Conservation (phyloP, 2,329 filamentous ascomycete genomes). For the Thielaviopsis musarum region DNA sequence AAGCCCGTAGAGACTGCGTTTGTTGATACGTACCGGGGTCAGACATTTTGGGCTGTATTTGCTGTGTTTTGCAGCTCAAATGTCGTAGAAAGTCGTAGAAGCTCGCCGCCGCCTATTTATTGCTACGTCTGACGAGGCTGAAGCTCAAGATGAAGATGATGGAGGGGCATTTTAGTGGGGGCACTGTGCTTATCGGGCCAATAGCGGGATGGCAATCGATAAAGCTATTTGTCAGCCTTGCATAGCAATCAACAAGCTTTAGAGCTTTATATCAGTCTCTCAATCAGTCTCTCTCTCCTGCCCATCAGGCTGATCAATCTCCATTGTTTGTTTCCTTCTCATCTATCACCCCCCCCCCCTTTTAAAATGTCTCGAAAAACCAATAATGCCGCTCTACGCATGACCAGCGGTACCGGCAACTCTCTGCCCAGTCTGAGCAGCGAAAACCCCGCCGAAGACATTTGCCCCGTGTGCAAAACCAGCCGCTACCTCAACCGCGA, state of each 20-base stretch:
- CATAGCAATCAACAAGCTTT: not conserved
- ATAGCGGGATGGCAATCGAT: not conserved
- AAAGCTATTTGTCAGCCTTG: constrained; percentile 3
- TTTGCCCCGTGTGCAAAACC: constrained; percentile 95
- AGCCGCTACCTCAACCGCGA: constrained; percentile 86
- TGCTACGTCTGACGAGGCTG: not conserved
- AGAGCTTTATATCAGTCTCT: constrained; percentile 15
- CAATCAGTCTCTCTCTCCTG: not conserved
- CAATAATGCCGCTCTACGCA: constrained; percentile 12
- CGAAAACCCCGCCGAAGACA: constrained; percentile 35
- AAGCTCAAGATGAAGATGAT: not conserved
- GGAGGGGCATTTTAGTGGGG: not conserved
- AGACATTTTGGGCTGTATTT: not conserved
- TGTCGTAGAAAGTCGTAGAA: not conserved
- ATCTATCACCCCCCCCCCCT: not conserved
- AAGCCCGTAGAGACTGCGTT: too few relatives aligned
- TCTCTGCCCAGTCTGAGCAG: constrained; percentile 15
- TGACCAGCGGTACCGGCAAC: not conserved
- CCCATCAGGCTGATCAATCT: not conserved
- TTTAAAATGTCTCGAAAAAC: constrained; percentile 23
- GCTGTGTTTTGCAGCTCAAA: not conserved
- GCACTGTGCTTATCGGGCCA: not conserved
- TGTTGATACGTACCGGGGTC: not conserved
- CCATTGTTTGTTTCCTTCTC: too few relatives aligned
- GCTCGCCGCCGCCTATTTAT: not conserved